Evolutionary conservation across 192 early-diverging fungal species (phyloP).

Genomic region (Mortierella alpina): DNA sequence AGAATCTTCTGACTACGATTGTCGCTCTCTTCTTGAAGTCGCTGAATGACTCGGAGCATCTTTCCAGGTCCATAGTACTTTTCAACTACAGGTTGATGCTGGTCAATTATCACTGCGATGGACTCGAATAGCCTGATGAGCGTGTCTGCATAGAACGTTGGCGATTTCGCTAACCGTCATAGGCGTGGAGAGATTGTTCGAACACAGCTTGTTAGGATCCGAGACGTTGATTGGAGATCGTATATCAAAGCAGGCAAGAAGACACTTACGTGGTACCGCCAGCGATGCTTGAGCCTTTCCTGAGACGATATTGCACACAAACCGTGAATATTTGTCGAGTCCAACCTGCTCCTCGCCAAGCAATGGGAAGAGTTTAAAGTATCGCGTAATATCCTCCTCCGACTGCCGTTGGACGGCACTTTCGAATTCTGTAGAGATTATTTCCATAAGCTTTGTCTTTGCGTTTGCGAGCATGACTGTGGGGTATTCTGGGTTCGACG

Average conservation of each 20-base stretch:
- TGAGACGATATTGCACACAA: conserved; percentile 83
- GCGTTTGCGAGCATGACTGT: conserved; percentile 67
- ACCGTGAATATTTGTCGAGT: conserved; percentile 87
- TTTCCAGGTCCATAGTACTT: conserved; percentile 87
- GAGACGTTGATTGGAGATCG: conserved; percentile 3
- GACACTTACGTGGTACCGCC: conserved; percentile 51
- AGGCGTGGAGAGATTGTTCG: not conserved
- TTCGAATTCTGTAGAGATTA: conserved; percentile 86
- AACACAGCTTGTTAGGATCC: conserved; percentile 15
- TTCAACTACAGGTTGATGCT: conserved; percentile 87
- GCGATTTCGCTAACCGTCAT: conserved; percentile 45
- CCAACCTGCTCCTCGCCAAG: conserved; percentile 87
- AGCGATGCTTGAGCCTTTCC: conserved; percentile 80
- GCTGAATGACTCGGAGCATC: conserved; percentile 88
- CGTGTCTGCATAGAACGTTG: conserved; percentile 79
- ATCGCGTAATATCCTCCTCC: conserved; percentile 83
- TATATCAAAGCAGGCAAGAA: not conserved
- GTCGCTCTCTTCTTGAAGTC: conserved; percentile 90
- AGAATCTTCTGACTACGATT: conserved; percentile 80
- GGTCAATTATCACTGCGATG: conserved; percentile 88
- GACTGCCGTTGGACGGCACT: conserved; percentile 73
- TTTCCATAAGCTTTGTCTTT: conserved; percentile 70
- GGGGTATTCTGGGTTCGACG: conserved; percentile 66
- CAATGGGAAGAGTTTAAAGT: conserved; percentile 91
- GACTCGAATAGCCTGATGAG: conserved; percentile 91